Conservation (phyloP, 345 rosid genomes). For the Gossypium australe region DNA sequence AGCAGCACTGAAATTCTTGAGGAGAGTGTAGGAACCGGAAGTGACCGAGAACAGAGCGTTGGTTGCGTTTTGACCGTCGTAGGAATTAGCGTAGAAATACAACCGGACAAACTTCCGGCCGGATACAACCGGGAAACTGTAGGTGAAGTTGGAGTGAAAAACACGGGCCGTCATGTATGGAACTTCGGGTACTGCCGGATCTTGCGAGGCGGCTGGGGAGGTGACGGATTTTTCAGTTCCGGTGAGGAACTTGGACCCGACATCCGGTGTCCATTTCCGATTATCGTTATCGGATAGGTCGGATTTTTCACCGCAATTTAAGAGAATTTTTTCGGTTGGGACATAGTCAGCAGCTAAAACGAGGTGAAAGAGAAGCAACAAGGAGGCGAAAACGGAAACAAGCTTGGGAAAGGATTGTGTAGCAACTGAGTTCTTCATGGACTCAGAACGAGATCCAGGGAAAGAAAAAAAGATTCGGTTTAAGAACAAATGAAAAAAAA, state of each 20-base stretch:
- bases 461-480: not conserved
- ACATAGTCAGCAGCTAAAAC: conserved; percentile 48
- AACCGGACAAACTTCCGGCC: conserved; percentile 79
- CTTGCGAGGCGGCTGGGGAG: conserved; percentile 57
- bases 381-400: conserved; percentile 22
- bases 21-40: conserved; percentile 55
- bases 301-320: conserved; percentile 63
- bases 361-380: conserved; percentile 20
- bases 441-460: not conserved
- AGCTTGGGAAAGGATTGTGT: conserved; percentile 11
- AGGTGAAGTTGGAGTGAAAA: conserved; percentile 63
- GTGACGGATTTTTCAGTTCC: conserved; percentile 36
- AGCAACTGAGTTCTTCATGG: conserved; percentile 27
- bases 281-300: conserved; percentile 40
- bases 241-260: conserved; percentile 52
- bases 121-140: conserved; percentile 62
- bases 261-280: conserved; percentile 68
- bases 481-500: not conserved
- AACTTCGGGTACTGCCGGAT: conserved; percentile 48
- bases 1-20: conserved; percentile 76
- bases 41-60: conserved; percentile 62
- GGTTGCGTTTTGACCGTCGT: conserved; percentile 51
- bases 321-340: conserved; percentile 55
- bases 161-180: conserved; percentile 82
- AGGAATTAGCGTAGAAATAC: conserved; percentile 72